Evolutionary conservation across 495 filamentous ascomycete genomes (phyloP).

Genomic region (Extremus antarcticus): DNA sequence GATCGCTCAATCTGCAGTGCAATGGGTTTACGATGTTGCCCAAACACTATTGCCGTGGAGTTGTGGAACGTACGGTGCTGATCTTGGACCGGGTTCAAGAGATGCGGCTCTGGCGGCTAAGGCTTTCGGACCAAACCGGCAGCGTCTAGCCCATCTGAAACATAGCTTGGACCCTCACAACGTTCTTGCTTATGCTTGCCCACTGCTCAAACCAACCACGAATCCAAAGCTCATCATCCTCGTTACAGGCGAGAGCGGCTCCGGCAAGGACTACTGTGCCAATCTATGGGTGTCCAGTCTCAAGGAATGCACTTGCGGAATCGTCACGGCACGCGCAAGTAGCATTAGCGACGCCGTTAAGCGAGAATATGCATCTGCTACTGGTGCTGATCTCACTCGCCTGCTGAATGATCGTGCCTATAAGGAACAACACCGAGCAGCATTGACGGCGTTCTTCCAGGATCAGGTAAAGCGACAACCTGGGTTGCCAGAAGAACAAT

Average conservation of each 20-base stretch:
- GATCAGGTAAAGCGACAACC: constrained; percentile 37
- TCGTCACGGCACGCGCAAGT: constrained; percentile 35
- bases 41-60: constrained; percentile 39
- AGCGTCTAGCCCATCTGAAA: not conserved
- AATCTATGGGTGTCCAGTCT: not conserved
- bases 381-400: constrained; percentile 39
- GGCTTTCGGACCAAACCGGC: constrained; percentile 48
- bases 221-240: constrained; percentile 46
- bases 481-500: constrained; percentile 19
- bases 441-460: constrained; percentile 45
- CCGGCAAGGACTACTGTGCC: constrained; percentile 54
- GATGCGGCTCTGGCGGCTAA: constrained; percentile 42
- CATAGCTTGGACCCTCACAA: not conserved
- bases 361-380: constrained; percentile 46
- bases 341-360: constrained; percentile 54
- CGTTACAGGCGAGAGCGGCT: constrained; percentile 48
- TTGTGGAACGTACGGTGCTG: constrained; percentile 46
- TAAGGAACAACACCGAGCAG: constrained; percentile 50
- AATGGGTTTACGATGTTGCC: constrained; percentile 49
- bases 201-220: not conserved
- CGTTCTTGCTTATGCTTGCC: not conserved
- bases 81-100: constrained; percentile 53
- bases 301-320: no score
- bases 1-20: constrained; percentile 32
- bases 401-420: constrained; percentile 46